A percentile compares a stretch with the other conserved stretches of the same genome.
These are phyloP conservation scores for Pneumocystis jirovecii DNA, from an alignment of 1,139 yeast species.

Conservation along the genomic window DNA sequence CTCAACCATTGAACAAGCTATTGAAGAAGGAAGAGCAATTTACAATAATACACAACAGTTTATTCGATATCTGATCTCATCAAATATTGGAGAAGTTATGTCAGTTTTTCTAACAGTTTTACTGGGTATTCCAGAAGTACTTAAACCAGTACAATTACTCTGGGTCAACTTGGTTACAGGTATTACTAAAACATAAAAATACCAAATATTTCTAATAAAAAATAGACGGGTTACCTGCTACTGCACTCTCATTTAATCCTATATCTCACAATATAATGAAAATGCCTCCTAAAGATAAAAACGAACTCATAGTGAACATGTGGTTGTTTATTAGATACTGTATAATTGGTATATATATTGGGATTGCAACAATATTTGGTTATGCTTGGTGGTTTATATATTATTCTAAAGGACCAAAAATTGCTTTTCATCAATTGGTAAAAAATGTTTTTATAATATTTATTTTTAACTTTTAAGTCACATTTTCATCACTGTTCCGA, in stretches of 20 bases:
- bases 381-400: slow-evolving; percentile 29
- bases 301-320: slow-evolving; percentile 27
- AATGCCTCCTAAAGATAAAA: slow-evolving; percentile 23
- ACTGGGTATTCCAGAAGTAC: slow-evolving; percentile 35
- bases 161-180: slow-evolving; percentile 25
- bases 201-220: background rate
- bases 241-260: slow-evolving; percentile 27
- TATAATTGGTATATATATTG: slow-evolving; percentile 29
- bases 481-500: slow-evolving; percentile 26
- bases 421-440: slow-evolving; percentile 22
- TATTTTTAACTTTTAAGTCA: slow-evolving; percentile 12
- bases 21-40: slow-evolving; percentile 36
- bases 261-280: slow-evolving; percentile 23
- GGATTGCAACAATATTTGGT: slow-evolving; percentile 30
- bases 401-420: slow-evolving; percentile 26
- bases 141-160: slow-evolving; percentile 34
- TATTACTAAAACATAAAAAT: background rate
- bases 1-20: slow-evolving; percentile 35
- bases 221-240: slow-evolving; percentile 25
- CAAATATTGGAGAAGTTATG: slow-evolving; percentile 29
- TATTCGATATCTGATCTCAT: slow-evolving; percentile 38
- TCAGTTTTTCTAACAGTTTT: slow-evolving; percentile 42
- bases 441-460: background rate
- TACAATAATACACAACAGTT: slow-evolving; percentile 40
- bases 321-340: slow-evolving; percentile 29